Percentiles rank a stretch among this genome's conserved stretches.
These are phyloP conservation scores for Fusarium pseudocircinatum DNA, from an alignment of 2,329 filamentous ascomycete species.

Conservation along the genomic window DNA sequence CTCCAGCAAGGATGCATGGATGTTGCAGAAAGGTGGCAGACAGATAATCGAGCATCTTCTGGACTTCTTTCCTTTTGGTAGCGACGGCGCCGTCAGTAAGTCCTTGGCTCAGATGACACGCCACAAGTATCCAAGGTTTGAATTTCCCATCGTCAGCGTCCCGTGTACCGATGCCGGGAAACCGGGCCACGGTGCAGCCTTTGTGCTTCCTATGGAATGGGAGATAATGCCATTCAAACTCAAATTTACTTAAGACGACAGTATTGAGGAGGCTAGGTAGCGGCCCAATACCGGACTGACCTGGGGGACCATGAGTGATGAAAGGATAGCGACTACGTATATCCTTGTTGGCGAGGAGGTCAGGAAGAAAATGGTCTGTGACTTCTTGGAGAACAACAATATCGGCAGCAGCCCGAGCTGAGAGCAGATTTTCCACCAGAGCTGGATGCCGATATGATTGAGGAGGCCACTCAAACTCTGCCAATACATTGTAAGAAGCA, in stretches of 20 bases:
- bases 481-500: slow-evolving; percentile 64
- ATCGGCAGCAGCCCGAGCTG: slow-evolving; percentile 54
- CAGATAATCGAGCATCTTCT: slow-evolving; percentile 59
- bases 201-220: slow-evolving; percentile 66
- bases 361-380: slow-evolving; percentile 69
- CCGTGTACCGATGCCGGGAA: slow-evolving; percentile 43
- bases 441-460: slow-evolving; percentile 53
- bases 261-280: slow-evolving; percentile 69
- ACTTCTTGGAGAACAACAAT: slow-evolving; percentile 69
- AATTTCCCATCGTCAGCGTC: slow-evolving; percentile 32
- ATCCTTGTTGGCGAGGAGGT: slow-evolving; percentile 58
- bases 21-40: slow-evolving; percentile 51
- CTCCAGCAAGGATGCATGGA: slow-evolving; percentile 68
- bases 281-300: slow-evolving; percentile 61
- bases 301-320: slow-evolving; percentile 65
- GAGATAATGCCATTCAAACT: slow-evolving; percentile 65
- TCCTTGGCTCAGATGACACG: slow-evolving; percentile 70
- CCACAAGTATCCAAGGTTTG: slow-evolving; percentile 60
- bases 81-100: slow-evolving; percentile 67
- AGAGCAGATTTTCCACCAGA: slow-evolving; percentile 57
- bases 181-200: slow-evolving; percentile 60
- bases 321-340: slow-evolving; percentile 64
- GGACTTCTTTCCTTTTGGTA: slow-evolving; percentile 66
- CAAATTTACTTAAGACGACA: slow-evolving; percentile 65
- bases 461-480: slow-evolving; percentile 60